Conservation (phyloP, 78 protist species). For the Pigoraptor vietnamica region DNA sequence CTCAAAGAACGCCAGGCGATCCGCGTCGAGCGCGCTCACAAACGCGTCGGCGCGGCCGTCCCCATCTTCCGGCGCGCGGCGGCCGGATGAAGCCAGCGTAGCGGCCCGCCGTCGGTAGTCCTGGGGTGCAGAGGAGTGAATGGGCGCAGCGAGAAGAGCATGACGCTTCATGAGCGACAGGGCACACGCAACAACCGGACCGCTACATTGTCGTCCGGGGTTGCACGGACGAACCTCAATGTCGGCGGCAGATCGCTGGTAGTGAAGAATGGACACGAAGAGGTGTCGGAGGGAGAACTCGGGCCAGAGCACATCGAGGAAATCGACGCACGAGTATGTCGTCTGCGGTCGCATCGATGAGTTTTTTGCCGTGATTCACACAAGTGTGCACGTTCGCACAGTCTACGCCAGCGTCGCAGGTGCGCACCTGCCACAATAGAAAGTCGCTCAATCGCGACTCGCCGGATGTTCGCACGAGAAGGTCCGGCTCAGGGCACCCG, state of each 20-base stretch:
- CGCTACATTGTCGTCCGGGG: no score
- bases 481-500: slow-evolving; percentile 36
- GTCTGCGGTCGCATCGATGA: no score
- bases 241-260: slow-evolving; percentile 4
- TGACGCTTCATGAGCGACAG: no score
- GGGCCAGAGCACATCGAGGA: slow-evolving; percentile 21
- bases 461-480: slow-evolving; percentile 84
- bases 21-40: background rate
- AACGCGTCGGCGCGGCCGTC: background rate
- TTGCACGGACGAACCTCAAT: no score
- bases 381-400: no score
- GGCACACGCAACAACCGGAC: no score
- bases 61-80: no score
- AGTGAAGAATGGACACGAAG: background rate
- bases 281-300: slow-evolving; percentile 10
- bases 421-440: slow-evolving; percentile 73
- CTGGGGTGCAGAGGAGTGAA: no score
- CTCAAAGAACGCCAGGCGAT: background rate
- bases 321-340: background rate
- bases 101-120: no score
- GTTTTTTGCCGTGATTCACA: background rate
- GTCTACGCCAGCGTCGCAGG: no score
- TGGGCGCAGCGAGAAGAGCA: no score
- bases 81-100: no score
- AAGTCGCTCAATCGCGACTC: slow-evolving; percentile 82